Evolutionary conservation across 345 rosid species (phyloP).

Genomic region (Salix caprea): DNA sequence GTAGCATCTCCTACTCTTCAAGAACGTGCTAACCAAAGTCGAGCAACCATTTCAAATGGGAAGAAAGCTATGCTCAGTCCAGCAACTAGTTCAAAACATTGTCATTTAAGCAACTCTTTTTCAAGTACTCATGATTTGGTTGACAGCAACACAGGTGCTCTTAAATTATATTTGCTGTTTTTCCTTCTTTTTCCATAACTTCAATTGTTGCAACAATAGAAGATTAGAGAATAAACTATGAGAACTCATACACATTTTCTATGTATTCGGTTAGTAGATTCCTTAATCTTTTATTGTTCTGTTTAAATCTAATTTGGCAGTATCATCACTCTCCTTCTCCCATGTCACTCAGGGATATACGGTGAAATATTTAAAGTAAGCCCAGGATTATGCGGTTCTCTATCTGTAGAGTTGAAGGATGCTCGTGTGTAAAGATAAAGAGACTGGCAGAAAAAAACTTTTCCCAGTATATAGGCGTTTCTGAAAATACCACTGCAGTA

Average conservation of each 20-base stretch:
- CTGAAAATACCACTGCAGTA: background rate
- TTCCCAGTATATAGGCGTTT: background rate
- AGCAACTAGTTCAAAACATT: constrained; percentile 23
- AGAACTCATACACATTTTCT: background rate
- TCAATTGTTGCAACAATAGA: background rate
- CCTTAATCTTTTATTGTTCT: background rate
- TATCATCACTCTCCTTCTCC: background rate
- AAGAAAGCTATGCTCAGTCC: constrained; percentile 32
- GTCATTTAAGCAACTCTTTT: constrained; percentile 19
- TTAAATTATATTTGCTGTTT: background rate
- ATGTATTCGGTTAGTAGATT: background rate
- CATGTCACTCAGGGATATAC: background rate
- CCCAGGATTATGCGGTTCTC: background rate
- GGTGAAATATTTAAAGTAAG: background rate
- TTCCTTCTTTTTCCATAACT: too few relatives aligned
- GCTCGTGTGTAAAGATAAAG: background rate
- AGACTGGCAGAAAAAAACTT: background rate
- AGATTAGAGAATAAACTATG: background rate
- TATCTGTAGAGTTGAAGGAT: background rate
- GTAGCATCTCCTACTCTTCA: constrained; percentile 9
- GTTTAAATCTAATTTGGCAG: background rate
- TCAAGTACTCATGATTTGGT: constrained; percentile 21
- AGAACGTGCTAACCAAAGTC: constrained; percentile 19
- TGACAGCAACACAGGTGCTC: constrained; percentile 41
- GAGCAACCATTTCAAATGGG: constrained; percentile 25